Base-by-base conservation (phyloP, 1,284 basidiomycete genomes). In the Puccinia triticina region DNA sequence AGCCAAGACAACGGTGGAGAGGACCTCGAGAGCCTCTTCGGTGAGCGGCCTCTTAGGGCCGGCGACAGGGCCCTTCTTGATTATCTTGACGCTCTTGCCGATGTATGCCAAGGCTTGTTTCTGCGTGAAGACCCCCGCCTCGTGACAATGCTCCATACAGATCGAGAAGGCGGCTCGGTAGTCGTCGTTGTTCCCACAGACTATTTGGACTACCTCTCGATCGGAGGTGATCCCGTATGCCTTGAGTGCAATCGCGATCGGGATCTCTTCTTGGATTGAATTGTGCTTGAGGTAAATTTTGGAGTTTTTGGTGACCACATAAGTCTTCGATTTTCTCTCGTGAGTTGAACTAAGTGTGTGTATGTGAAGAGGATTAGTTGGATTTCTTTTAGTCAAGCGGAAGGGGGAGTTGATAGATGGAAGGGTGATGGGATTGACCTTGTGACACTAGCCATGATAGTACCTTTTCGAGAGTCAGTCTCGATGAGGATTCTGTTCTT, bases 401-500 rank as follows among this genome's bases (percentile, higher is more conserved):
- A 18, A 23, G 26, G 29, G 40, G 7, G 40, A 32, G 32, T 43
- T 43, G 12, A 43, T 16, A 32, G 7, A 16, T 37, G n/a, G 8
- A 18, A 7, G 43, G 50, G 26, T 37, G 61, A 75, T 61, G 23
- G 32, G 55, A 40, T 34, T 46, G 34, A 48, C 93, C 94, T 96
- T 72, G 97, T 99, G 88, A 98, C 98, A 26, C 95, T 96, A 12
- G 97, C 96, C 86, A 95, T 94, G 0, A 98, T 96, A 67, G 94
- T 89, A 21, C 94, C 94, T 88, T 99, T 99, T 43, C 87, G 85
- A 75, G 86, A 84, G 88, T 98, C 94, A 55, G 93, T 93, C 89
- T 99, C 98, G 84, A 99, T 96, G 84, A 99, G 97, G 87, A 99
- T 99, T 83, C 97, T 91, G 88, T 99, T 99, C 89, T 99, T 99